These are phyloP conservation scores for Penicillium italicum DNA, from an alignment of 2,329 filamentous ascomycete species.

Conservation along the genomic window DNA sequence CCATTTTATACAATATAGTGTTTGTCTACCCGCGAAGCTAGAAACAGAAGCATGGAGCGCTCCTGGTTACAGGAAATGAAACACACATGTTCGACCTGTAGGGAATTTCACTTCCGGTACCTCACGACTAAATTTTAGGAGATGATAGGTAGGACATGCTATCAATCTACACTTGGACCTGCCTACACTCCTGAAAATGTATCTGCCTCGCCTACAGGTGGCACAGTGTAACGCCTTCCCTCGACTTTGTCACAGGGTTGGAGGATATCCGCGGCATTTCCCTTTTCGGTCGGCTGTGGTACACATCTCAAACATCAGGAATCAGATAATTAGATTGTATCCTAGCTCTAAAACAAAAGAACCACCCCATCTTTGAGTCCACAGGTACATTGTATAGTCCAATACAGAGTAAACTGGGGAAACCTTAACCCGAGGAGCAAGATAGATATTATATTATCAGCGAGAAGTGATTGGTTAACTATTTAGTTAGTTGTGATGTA, in stretches of 20 bases:
- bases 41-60: neutral
- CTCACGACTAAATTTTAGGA: neutral
- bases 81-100: neutral
- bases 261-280: neutral
- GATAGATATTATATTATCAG: neutral
- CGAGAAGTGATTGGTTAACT: neutral
- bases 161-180: neutral
- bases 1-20: neutral
- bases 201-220: neutral
- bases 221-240: constrained; percentile 1
- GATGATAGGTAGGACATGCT: neutral
- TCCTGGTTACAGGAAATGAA: neutral
- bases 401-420: neutral
- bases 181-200: neutral
- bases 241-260: neutral
- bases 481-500: too few species aligned
- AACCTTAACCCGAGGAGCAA: neutral
- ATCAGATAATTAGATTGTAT: neutral
- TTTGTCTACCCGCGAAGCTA: neutral
- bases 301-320: neutral
- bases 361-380: neutral
- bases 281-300: neutral
- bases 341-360: neutral
- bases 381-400: neutral
- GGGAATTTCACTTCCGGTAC: neutral